Evolutionary conservation across 1,284 basidiomycete species (phyloP).

Genomic region (Microstroma glucosiphilum): DNA sequence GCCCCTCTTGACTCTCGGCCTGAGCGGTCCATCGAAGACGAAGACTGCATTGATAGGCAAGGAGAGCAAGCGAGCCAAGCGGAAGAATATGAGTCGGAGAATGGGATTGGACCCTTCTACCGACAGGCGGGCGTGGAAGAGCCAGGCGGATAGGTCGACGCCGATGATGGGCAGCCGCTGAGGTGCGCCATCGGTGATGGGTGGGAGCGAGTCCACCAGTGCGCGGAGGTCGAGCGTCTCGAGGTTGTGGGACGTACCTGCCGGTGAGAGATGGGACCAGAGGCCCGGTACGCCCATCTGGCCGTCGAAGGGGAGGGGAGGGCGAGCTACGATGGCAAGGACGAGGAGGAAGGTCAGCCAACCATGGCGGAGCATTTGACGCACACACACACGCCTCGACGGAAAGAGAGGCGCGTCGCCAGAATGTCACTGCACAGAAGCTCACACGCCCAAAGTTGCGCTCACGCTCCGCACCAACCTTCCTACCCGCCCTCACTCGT

Average conservation of each 20-base stretch:
- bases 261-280: slow-evolving; percentile 1
- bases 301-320: background rate
- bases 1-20: slow-evolving; percentile 75
- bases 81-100: slow-evolving; percentile 55
- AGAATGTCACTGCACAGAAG: no score
- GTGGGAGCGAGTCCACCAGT: slow-evolving; percentile 6
- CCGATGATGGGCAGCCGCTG: slow-evolving; percentile 26
- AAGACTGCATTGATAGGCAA: slow-evolving; percentile 77
- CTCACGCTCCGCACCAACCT: no score
- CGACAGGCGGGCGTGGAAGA: slow-evolving; percentile 53
- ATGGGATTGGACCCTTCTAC: slow-evolving; percentile 54
- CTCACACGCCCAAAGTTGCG: no score
- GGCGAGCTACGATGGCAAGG: background rate
- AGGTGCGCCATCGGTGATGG: slow-evolving; percentile 9
- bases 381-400: slow-evolving; percentile 7
- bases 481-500: no score
- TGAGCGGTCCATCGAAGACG: slow-evolving; percentile 84
- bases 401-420: background rate
- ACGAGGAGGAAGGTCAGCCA: no score
- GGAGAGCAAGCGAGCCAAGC: slow-evolving; percentile 63
- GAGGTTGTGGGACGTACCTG: background rate
- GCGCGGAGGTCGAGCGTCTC: background rate
- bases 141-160: slow-evolving; percentile 52
- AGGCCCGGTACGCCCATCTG: background rate
- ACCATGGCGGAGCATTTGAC: slow-evolving; percentile 9